Evolutionary conservation across 164 flowering plant genomes (phyloP).

Genomic region (Echeveria elegans): DNA sequence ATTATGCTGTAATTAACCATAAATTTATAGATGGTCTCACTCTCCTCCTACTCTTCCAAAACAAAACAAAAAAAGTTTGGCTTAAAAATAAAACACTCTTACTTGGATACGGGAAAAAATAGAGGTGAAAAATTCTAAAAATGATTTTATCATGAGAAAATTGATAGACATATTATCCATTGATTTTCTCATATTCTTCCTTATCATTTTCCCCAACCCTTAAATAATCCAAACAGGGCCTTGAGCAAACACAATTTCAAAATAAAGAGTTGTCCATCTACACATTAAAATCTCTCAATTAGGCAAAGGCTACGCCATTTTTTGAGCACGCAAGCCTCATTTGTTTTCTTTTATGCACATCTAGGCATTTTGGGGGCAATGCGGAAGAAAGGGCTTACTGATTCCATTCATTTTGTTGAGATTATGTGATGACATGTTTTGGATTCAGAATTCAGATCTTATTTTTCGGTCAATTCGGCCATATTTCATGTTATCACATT

Average conservation of each 20-base stretch:
- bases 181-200: too few species aligned
- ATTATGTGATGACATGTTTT: background rate
- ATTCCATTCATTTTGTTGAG: constrained; percentile 1
- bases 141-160: too few species aligned
- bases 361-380: background rate
- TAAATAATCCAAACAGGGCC: background rate
- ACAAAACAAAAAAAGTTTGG: too few species aligned
- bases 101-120: too few species aligned
- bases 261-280: background rate
- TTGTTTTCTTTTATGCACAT: constrained; percentile 3
- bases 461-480: background rate
- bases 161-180: too few species aligned
- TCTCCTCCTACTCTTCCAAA: background rate
- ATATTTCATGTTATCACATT: background rate
- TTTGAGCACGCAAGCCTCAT: background rate
- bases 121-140: too few species aligned
- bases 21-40: constrained; percentile 1
- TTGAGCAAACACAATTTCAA: too few species aligned
- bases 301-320: background rate
- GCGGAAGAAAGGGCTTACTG: background rate
- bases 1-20: background rate
- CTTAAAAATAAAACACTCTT: too few species aligned
- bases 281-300: background rate
- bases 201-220: too few species aligned
- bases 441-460: background rate